Percentiles rank a stretch among this genome's conserved stretches.
Conservation (phyloP, 108 stramenopile genomes). For the Cyclotella choctawhatcheeana region DNA sequence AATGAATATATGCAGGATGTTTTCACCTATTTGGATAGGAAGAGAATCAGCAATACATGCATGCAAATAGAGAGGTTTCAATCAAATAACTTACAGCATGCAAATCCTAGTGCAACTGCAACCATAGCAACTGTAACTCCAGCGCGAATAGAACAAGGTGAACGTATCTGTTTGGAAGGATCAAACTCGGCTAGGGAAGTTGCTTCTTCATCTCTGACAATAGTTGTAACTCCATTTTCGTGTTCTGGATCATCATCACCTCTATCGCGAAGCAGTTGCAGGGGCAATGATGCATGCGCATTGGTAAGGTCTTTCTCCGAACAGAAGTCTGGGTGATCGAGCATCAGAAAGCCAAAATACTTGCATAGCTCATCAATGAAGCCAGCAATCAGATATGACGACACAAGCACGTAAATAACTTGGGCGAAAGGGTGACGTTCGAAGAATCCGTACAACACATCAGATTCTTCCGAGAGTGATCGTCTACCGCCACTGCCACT, state of each 20-base stretch:
- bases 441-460: conserved; percentile 46
- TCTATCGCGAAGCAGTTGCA: conserved; percentile 16
- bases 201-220: conserved; percentile 16
- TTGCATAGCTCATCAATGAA: conserved; percentile 82
- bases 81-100: conserved; percentile 69
- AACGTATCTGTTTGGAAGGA: conserved; percentile 32
- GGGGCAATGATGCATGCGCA: conserved; percentile 34
- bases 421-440: conserved; percentile 60
- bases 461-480: conserved; percentile 25
- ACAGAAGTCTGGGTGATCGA: conserved; percentile 86
- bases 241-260: conserved; percentile 30
- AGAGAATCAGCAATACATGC: not conserved
- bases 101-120: conserved; percentile 78
- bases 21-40: conserved; percentile 46
- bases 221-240: conserved; percentile 17
- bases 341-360: conserved; percentile 77
- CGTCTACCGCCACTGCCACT: conserved; percentile 7
- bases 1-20: conserved; percentile 85
- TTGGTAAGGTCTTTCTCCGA: conserved; percentile 59
- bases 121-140: conserved; percentile 87
- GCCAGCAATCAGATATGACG: conserved; percentile 69
- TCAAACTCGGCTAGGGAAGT: conserved; percentile 22
- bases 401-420: conserved; percentile 63
- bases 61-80: too few relatives aligned
- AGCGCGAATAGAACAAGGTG: conserved; percentile 37